These are phyloP conservation scores for Dendrocalamus latiflorus DNA, from an alignment of 202 grass and related monocot genomes.

Conservation along the genomic window DNA sequence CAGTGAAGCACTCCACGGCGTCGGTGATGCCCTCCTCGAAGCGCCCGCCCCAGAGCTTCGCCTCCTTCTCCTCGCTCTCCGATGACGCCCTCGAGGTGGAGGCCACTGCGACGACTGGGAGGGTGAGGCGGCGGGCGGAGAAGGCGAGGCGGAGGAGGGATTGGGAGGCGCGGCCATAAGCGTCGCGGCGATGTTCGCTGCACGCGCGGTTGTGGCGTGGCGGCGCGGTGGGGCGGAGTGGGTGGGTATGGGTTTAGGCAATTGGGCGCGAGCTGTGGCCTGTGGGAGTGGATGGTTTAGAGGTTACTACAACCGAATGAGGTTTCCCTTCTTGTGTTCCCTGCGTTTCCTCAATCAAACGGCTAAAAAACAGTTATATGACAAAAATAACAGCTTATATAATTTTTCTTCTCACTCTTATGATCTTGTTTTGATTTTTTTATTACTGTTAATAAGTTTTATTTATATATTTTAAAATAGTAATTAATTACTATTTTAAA, in stretches of 20 bases:
- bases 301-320: too few species aligned
- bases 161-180: too few species aligned
- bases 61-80: slow-evolving; percentile 46
- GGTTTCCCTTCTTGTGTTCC: too few species aligned
- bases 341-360: too few species aligned
- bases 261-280: not conserved
- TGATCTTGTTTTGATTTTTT: too few species aligned
- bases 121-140: not conserved
- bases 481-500: too few species aligned
- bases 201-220: not conserved
- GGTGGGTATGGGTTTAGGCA: not conserved
- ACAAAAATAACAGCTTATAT: too few species aligned
- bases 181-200: not conserved
- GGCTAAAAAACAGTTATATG: too few species aligned
- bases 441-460: too few species aligned
- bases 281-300: not conserved
- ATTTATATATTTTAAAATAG: too few species aligned
- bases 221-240: not conserved
- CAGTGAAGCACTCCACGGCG: slow-evolving; percentile 79
- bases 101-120: not conserved
- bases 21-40: slow-evolving; percentile 89
- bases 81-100: slow-evolving; percentile 18
- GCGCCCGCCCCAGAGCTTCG: slow-evolving; percentile 78
- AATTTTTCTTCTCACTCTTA: too few species aligned
- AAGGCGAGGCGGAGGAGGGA: not conserved